A percentile compares a stretch with the other conserved stretches of the same genome.
phyloP scores from a whole-genome alignment of 2,329 filamentous ascomycete genomes.

The Nigrospora osmanthi region DNA sequence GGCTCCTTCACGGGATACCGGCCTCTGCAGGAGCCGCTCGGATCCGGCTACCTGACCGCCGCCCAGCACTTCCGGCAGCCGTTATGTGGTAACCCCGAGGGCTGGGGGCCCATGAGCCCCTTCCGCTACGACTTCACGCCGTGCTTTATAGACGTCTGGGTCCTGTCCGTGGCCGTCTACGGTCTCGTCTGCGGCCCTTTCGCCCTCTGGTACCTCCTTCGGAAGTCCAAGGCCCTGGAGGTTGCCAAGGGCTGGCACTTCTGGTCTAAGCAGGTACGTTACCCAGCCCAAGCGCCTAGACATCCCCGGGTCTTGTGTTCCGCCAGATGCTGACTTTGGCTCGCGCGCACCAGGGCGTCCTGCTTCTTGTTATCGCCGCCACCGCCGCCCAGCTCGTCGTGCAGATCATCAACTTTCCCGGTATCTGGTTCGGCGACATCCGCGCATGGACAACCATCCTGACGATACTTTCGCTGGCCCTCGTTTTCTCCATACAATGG shows the following conservation, averaged over 20 bases:
- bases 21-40: slow-evolving; percentile 36
- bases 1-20: slow-evolving; percentile 56
- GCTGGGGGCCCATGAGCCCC: slow-evolving; percentile 89
- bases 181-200: slow-evolving; percentile 70
- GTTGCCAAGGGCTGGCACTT: slow-evolving; percentile 86
- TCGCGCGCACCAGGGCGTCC: slow-evolving; percentile 35
- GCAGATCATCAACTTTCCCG: slow-evolving; percentile 63
- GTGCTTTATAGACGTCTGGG: slow-evolving; percentile 91
- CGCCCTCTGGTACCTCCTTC: slow-evolving; percentile 73
- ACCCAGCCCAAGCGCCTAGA: too few species aligned
- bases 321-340: slow-evolving; percentile 8
- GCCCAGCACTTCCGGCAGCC: slow-evolving; percentile 50
- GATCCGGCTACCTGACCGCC: slow-evolving; percentile 53
- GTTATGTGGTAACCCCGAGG: slow-evolving; percentile 82
- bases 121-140: slow-evolving; percentile 90
- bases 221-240: slow-evolving; percentile 55
- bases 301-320: too few species aligned
- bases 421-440: slow-evolving; percentile 73
- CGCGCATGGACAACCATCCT: slow-evolving; percentile 74
- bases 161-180: slow-evolving; percentile 69
- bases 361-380: slow-evolving; percentile 60
- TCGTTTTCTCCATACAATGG: slow-evolving; percentile 78
- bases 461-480: slow-evolving; percentile 62
- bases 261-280: slow-evolving; percentile 76
- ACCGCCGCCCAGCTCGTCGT: slow-evolving; percentile 65